Base-by-base conservation (phyloP, 2,329 filamentous ascomycete species). In the Coleophoma eucalyptorum region DNA sequence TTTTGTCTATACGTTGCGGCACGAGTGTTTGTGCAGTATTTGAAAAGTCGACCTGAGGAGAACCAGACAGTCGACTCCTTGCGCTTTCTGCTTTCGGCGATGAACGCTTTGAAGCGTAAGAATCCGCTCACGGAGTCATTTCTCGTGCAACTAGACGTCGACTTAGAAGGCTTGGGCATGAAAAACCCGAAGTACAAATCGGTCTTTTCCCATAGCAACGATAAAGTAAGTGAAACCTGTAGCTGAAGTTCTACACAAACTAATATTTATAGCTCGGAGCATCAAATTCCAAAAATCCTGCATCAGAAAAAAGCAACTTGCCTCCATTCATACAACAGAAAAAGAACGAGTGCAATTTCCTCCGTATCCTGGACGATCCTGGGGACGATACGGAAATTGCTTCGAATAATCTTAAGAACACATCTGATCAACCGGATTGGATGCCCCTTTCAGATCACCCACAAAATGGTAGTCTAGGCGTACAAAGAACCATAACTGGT, bases 1-100 rank as follows among this genome's bases (percentile, higher is more conserved):
- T 97, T 97, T 69, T 96, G 91, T 64, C 79, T 99, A 41, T 97
- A 97, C 62, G 92, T 97, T n/a, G 88, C 93, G 11, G 90, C 93
- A 19, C 83, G 94, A 47, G 93, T 97, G 0, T 97, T 97, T 64
- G 87, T 97, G 7, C 93, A 97, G 66, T 97, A 95, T 63, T 77
- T 97, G n/a, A 97, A 96, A 69, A 94, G 89, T 50, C 80, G 87
- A n/a, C 90, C 92, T 0, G 86, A 93, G 31, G 93, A 97, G 67
- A 83, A 78, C 63, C 89, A 83, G 67, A 88, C 83, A 57, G 83
- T 77, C 16, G 87, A 93, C 50, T 92, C 91, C 0, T 73, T 97
- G n/a, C 86, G 92, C 50, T 97, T 99, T 65, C 78, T 97, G 15
- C 78, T 97, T 2, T 85, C 87, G 18, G 92, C 93, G 5, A 96